Evolutionary conservation across 1,139 yeast species (phyloP).

Genomic region (Saccharomycopsis hybrid): DNA sequence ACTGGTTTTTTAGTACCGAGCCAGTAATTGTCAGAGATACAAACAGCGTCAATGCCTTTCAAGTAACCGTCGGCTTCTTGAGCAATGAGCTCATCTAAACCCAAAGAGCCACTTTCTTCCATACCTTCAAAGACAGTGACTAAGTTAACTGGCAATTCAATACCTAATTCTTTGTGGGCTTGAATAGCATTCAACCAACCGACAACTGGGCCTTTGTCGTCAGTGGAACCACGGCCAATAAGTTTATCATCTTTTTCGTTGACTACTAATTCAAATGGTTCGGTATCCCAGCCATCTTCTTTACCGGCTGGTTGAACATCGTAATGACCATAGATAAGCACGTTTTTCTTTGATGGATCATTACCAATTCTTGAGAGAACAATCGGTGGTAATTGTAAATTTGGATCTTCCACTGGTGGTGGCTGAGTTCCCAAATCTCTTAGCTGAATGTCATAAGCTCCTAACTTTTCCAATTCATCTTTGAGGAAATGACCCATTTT

Average conservation of each 20-base stretch:
- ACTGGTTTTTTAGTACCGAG: constrained; percentile 95
- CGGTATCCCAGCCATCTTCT: constrained; percentile 95
- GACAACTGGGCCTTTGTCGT: constrained; percentile 96
- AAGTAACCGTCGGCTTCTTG: constrained; percentile 74
- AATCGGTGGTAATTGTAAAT: constrained; percentile 82
- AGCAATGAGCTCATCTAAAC: constrained; percentile 77
- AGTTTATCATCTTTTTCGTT: constrained; percentile 45
- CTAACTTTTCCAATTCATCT: constrained; percentile 59
- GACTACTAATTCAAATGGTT: constrained; percentile 72
- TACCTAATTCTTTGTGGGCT: constrained; percentile 78
- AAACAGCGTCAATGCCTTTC: constrained; percentile 85
- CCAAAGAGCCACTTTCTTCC: constrained; percentile 97
- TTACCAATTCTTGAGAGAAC: constrained; percentile 81
- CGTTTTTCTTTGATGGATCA: constrained; percentile 77
- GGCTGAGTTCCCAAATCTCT: constrained; percentile 86
- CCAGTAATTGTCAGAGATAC: constrained; percentile 98
- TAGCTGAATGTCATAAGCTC: constrained; percentile 75
- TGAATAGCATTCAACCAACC: constrained; percentile 94
- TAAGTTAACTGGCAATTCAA: constrained; percentile 90
- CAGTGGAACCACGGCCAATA: constrained; percentile 93
- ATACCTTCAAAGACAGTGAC: constrained; percentile 95
- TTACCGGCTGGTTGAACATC: constrained; percentile 94
- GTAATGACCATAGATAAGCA: constrained; percentile 91
- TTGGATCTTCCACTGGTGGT: constrained; percentile 63
- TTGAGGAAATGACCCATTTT: constrained; percentile 79